Base-by-base conservation (phyloP, 78 protist species). In the Paratrimastix pyriformis region DNA sequence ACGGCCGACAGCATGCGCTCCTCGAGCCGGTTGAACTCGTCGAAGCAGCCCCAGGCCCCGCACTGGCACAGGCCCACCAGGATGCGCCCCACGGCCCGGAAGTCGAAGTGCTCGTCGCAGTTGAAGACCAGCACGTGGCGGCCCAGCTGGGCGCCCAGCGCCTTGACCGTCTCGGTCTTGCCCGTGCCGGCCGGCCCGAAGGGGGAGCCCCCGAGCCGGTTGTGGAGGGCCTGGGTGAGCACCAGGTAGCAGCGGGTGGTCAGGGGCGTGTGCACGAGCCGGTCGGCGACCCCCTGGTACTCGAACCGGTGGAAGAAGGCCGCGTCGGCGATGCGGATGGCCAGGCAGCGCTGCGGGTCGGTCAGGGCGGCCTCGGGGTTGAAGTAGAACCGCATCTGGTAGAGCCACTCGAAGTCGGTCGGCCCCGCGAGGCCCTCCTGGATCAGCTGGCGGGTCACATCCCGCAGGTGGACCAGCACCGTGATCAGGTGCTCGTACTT, bases 31-130 rank as follows among this genome's bases (percentile, higher is more conserved):
- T 97, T 97, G 87, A 97, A 97, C 81, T 97, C 99, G 76, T 97
- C 99, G 75, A 97, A 97, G 87, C 99, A 94, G 74, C 98, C 98
- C 97, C 97, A 93, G 15, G 98, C 98, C 38, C 99, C 98, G 29
- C 76, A 80, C 73, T 82, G 90, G 73, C 96, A 92, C 40, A 94
- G 90, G 24, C 99, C 99, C n/a, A 88, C 88, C 55, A 95, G 88
- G 68, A 97, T 97, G 54, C 98, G 78, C 50, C 90, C 84, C 97
- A 97, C 92, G 29, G 98, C 91, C 57, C 83, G 86, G 75, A 87
- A 87, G 76, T 93, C 97, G 44, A 97, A 93, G 48, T 82, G 44
- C 76, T 97, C 99, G 75, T 95, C 98, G 79, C 98, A 93, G 84
- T 87, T 84, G 82, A 94, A 97, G n/a, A 97, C 94, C 13, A 92